Percentiles rank a stretch among this genome's conserved stretches.
These are phyloP conservation scores for Castanea crenata DNA, from an alignment of 306 rosid genomes.

Conservation along the genomic window DNA sequence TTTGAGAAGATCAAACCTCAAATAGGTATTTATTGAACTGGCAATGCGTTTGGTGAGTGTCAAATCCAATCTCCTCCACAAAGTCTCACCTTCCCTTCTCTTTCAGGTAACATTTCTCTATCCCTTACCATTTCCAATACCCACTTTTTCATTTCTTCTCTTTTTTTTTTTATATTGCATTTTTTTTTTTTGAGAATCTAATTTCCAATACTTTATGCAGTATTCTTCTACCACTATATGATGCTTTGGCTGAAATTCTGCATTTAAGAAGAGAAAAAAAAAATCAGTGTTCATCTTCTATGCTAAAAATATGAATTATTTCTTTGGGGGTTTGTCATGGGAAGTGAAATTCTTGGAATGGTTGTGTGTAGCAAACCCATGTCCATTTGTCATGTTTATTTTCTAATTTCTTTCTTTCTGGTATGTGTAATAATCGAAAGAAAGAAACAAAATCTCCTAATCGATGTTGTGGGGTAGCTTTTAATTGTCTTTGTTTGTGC, in stretches of 20 bases:
- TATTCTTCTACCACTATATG: neutral
- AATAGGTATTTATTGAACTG: no score
- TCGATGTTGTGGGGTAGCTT: neutral
- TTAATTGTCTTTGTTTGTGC: neutral
- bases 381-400: neutral
- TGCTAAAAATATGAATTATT: neutral
- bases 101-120: no score
- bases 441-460: neutral
- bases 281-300: neutral
- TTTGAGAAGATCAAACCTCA: no score
- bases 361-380: neutral
- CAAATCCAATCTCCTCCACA: no score
- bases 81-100: no score
- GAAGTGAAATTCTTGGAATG: neutral
- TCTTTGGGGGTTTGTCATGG: neutral
- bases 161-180: no score
- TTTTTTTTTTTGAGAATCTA: neutral
- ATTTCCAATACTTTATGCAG: neutral
- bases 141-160: no score
- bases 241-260: constrained; percentile 1
- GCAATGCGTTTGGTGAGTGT: no score
- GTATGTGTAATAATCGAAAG: neutral
- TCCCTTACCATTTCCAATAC: no score
- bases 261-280: neutral
- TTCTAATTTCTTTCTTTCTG: neutral